Evolutionary conservation across 2,329 filamentous ascomycete genomes (phyloP).

Genomic region (Fusarium chaquense): DNA sequence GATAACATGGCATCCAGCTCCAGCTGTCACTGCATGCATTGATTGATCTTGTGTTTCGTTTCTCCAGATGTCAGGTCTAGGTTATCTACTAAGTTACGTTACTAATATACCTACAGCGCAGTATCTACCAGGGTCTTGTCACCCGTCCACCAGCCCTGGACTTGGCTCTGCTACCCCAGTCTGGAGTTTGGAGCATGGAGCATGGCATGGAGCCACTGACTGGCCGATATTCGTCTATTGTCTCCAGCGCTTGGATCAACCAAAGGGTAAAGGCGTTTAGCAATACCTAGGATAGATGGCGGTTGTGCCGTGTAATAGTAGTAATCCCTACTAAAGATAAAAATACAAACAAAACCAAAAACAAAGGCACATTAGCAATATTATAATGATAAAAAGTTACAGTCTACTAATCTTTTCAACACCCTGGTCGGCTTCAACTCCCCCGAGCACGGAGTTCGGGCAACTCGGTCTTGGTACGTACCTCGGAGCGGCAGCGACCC

Average conservation of each 20-base stretch:
- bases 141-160: slow-evolving; percentile 8
- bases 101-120: neutral
- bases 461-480: slow-evolving; percentile 36
- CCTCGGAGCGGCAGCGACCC: slow-evolving; percentile 25
- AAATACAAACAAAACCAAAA: neutral
- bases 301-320: neutral
- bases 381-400: neutral
- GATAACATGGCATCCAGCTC: neutral
- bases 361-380: neutral
- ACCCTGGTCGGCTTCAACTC: neutral
- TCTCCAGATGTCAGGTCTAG: slow-evolving; percentile 8
- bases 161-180: slow-evolving; percentile 35
- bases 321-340: neutral
- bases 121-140: slow-evolving; percentile 12
- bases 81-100: slow-evolving; percentile 1
- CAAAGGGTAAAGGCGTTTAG: neutral
- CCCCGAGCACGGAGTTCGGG: slow-evolving; percentile 2
- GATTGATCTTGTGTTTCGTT: slow-evolving; percentile 27
- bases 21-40: slow-evolving; percentile 3
- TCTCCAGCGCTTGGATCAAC: neutral
- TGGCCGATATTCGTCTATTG: slow-evolving; percentile 6
- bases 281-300: neutral
- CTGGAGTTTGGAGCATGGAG: slow-evolving; percentile 10
- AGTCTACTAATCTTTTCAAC: neutral
- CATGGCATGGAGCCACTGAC: neutral